phyloP scores from a whole-genome alignment of 164 flowering plant species.

The Sedum album region DNA sequence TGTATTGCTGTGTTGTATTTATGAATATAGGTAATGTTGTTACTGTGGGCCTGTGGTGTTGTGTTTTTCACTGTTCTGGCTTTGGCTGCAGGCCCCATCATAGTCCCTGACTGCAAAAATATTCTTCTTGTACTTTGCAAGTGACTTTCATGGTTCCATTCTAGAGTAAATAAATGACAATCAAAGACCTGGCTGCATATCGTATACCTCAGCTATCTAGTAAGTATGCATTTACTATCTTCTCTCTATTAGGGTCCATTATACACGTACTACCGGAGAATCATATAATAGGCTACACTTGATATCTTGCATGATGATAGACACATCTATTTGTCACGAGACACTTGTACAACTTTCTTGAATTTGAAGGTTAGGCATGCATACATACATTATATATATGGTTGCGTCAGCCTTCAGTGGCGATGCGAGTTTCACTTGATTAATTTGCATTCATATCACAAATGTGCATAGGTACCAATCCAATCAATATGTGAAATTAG shows the following conservation, averaged over 20 bases:
- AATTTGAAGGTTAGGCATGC: not conserved
- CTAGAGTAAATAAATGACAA: not conserved
- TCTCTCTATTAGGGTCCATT: not conserved
- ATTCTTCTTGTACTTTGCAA: conserved; percentile 15
- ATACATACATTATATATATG: too few species aligned
- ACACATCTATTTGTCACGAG: not conserved
- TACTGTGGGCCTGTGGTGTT: too few species aligned
- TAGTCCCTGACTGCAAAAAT: conserved; percentile 16
- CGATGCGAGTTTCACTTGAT: not conserved
- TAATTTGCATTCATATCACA: not conserved
- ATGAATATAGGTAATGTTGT: not conserved
- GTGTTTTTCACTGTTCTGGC: conserved; percentile 11
- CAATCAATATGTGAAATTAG: too few species aligned
- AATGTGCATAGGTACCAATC: too few species aligned
- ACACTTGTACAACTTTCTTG: not conserved
- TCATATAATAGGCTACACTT: not conserved
- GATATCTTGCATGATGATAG: not conserved
- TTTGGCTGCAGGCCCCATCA: conserved; percentile 10
- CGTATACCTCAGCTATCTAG: not conserved
- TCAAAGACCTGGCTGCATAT: not conserved
- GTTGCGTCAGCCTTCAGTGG: too few species aligned
- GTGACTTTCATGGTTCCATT: not conserved
- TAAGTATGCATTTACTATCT: not conserved
- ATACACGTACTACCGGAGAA: not conserved
- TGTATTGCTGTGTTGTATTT: not conserved